Base-by-base conservation (phyloP, 1,284 basidiomycete species). In the Moesziomyces globuligerus region DNA sequence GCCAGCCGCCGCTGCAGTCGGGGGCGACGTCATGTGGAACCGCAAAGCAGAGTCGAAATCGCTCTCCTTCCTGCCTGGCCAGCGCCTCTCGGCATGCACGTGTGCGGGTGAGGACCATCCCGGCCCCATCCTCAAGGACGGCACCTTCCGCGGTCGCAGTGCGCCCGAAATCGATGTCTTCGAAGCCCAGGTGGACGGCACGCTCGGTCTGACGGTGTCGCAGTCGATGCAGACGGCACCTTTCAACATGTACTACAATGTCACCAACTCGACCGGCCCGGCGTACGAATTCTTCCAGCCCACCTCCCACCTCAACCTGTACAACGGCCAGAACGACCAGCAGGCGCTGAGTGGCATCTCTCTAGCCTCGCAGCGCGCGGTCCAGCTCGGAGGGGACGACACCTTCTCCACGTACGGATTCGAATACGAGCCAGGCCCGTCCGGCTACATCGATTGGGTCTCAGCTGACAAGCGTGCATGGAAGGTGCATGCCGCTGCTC, bases 81-180 rank as follows among this genome's bases (percentile, higher is more conserved):
- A 94, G 82, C 87, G 90, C 24, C 85, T 94, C 3, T 72, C 71
- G 34, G 52, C 84, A 41, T 82, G 92, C 75, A 93, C 92, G 2
- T 94, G 89, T 77, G 83, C 89, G 0, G 87, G 87, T 23, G 89
- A 91, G 66, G 89, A 90, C 1, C 93, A 94, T 80, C 93, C 92
- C 0, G 92, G 92, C 1, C 92, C 92, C 7, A 81, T 86, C 34
- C 85, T 85, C 36, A 48, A 82, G 0, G 86, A 90, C 70, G 92
- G 91, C 13, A 87, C 88, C 1, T 91, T 86, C 71, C 87, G 90
- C 1, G 93, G 88, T n/a, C 74, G 89, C 25, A 84, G 85, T 34
- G 87, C 86, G 0, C 89, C 89, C 18, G 89, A 90, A 78, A 89
- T 90, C 69, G 89, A 90, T 76, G 83, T 89, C 64, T 83, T 90